Percentiles rank a stretch among this genome's conserved stretches.
These are phyloP conservation scores for Hebeloma cylindrosporum DNA, from an alignment of 768 basidiomycete species.

Conservation along the genomic window DNA sequence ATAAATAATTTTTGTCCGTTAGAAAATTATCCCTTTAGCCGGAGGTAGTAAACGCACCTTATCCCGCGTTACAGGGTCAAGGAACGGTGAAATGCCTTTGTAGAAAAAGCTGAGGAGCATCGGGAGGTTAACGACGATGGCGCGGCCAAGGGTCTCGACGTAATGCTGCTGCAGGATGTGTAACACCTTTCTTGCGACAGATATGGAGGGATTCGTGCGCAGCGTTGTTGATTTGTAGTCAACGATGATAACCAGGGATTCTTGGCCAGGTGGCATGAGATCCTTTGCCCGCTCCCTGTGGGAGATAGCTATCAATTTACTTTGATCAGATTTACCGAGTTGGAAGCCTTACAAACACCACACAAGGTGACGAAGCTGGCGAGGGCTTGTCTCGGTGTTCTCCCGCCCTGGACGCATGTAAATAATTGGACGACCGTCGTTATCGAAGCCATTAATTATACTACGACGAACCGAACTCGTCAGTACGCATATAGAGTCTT, in stretches of 20 bases:
- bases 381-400: conserved; percentile 74
- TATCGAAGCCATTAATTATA: conserved; percentile 82
- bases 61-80: conserved; percentile 86
- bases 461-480: conserved; percentile 35
- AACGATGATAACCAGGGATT: conserved; percentile 79
- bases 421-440: conserved; percentile 81
- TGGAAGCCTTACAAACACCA: conserved; percentile 87
- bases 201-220: conserved; percentile 81
- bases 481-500: neutral
- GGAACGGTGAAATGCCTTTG: conserved; percentile 81
- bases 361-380: conserved; percentile 83
- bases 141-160: conserved; percentile 83
- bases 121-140: conserved; percentile 81
- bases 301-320: neutral
- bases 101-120: conserved; percentile 72
- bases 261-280: conserved; percentile 82
- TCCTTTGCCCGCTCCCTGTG: conserved; percentile 85
- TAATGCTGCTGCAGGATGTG: conserved; percentile 87
- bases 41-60: conserved; percentile 51
- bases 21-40: neutral
- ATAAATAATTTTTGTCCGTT: neutral
- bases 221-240: conserved; percentile 85
- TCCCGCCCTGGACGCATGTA: conserved; percentile 89
- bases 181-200: conserved; percentile 73
- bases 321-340: too few species aligned